Evolutionary conservation across 2,329 filamentous ascomycete genomes (phyloP), one percentile per base, ranked within the genome.

Genomic region (Pseudocercospora eumusae): DNA sequence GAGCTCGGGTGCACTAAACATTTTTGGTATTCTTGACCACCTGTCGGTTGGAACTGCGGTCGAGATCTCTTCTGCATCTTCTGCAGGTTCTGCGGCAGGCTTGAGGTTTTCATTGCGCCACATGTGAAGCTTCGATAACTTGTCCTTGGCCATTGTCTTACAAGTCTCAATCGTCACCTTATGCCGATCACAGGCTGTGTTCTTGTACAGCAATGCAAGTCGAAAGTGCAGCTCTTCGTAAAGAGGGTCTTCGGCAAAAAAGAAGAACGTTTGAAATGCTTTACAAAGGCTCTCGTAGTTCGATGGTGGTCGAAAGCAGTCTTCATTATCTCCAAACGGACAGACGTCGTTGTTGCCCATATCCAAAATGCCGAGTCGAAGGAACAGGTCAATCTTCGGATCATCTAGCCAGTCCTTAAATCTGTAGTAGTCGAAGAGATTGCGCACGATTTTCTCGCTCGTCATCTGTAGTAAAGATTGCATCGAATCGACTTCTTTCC

Each of bases 241-340:
- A 10, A 57, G 33, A n/a, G 54, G 54, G 18, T 57, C 54, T 47
- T 57, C 54, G 20, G 54, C 54, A 23, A 25, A 57, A 40, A 57
- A 57, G 10, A n/a, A 47, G 20, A 57, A 47, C 7, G 36, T 20
- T 20, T 27, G 40, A 21, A 57, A 57, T 25, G 54, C 54, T 20
- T 45, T 23, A 47, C 54, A 57, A 9, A 57, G 18, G 9, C 25
- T 27, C 9, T 27, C 10, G 9, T 44, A 45, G 23, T 57, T 45
- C 15, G 54, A 28, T 20, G 25, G 20, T n/a, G 54, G 21, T n/a
- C 31, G 53, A 57, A 44, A 57, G 54, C 40, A 57, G 10, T 31
- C 54, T 15, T 57, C n/a, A 21, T 23, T 27, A 15, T 18, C 25
- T 36, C 50, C 28, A 20, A 57, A 57, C 11, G 10, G 9, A 25